Base-by-base conservation (phyloP, 106 monocot species). In the Dendrobium catenatum region DNA sequence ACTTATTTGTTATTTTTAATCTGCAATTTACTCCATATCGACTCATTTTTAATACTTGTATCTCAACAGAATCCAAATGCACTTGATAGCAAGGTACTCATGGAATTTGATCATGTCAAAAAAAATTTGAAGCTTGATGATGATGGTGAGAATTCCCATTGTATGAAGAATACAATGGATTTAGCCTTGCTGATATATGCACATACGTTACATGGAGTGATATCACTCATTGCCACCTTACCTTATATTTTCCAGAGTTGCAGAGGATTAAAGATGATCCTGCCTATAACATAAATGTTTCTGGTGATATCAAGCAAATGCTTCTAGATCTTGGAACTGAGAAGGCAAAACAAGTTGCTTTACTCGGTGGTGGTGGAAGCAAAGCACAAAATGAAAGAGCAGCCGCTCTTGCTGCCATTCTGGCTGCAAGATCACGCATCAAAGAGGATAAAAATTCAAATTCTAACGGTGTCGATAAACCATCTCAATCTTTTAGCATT, bases 231-330 rank as follows among this genome's bases (percentile, higher is more conserved):
- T 16, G 37, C 11, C 3, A 68, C 7, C 64, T 22, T 70, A 26
- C 19, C 27, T 68, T 29, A 24, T 68, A 8, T 68, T 13, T 76
- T 76, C 13, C 61, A 99, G 98, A 95, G 79, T 82, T 90, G 48
- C 87, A 42, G 85, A 91, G 75, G 82, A 89, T 95, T 91, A 87
- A 85, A 73, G 95, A 99, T 77, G 99, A 99, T 84, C 99, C 95
- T 79, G 78, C 90, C n/a, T 95, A 93, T 75, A 99, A 95, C 51
- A 99, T 99, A 76, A 99, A 99, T 81, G 68, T 99, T 68, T 86
- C 88, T 86, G 95, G 99, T 78, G 93, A 99, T 88, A 82, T 99
- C 49, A 99, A 95, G 86, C 95, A 99, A 99, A 95, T 95, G 95
- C 81, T 99, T 26, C 85, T 90, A 67, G 93, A 90, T 31, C 89